These are phyloP conservation scores for Neoconidiobolus thromboides DNA, from an alignment of 371 early-diverging fungal genomes.

Conservation along the genomic window DNA sequence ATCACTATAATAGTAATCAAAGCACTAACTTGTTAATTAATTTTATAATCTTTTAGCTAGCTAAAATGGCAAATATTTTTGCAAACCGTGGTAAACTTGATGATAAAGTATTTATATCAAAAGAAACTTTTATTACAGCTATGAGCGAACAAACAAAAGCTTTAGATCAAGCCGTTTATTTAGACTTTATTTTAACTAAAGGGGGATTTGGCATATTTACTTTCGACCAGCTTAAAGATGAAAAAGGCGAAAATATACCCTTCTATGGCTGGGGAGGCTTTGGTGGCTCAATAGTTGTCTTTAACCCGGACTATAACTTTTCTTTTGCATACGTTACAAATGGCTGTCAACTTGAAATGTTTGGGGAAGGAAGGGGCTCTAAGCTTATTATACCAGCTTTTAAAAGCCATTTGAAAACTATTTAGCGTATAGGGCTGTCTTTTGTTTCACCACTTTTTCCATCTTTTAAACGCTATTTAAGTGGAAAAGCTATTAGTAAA, in stretches of 20 bases:
- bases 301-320: slow-evolving; percentile 27
- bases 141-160: neutral
- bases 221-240: slow-evolving; percentile 11
- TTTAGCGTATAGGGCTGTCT: no score
- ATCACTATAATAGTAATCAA: neutral
- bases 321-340: slow-evolving; percentile 32
- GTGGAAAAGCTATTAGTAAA: no score
- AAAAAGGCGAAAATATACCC: slow-evolving; percentile 6
- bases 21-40: neutral
- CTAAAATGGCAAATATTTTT: neutral
- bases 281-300: slow-evolving; percentile 30
- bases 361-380: slow-evolving; percentile 4
- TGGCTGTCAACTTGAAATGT: slow-evolving; percentile 7
- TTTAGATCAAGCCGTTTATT: neutral
- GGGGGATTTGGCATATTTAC: neutral
- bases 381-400: neutral
- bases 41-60: neutral
- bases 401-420: neutral
- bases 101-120: neutral
- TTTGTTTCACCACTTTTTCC: no score
- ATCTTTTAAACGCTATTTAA: no score
- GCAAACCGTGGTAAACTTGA: neutral
- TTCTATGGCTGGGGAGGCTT: slow-evolving; percentile 32
- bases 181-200: neutral
- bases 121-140: neutral